A percentile compares a stretch with the other conserved stretches of the same genome.
Evolutionary conservation across 106 monocot genomes (phyloP).

Genomic region (Dendrobium officinale): DNA sequence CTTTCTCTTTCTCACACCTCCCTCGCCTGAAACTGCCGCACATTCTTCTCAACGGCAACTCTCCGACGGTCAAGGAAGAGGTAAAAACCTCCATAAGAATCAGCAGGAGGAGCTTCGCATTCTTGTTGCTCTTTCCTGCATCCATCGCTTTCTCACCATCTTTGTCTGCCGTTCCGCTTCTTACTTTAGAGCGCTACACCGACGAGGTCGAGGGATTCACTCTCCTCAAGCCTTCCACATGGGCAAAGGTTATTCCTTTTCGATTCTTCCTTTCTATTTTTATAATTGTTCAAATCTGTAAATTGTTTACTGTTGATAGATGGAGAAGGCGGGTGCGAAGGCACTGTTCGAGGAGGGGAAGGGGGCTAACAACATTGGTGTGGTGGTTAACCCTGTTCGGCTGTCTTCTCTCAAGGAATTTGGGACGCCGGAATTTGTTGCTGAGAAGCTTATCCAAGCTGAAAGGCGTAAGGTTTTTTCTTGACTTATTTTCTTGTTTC

Average conservation of each 20-base stretch:
- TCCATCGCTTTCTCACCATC: slow-evolving; percentile 3
- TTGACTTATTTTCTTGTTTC: not conserved
- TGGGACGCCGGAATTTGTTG: slow-evolving; percentile 88
- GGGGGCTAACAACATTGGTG: slow-evolving; percentile 68
- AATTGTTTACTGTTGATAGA: slow-evolving; percentile 30
- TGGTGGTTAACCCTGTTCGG: slow-evolving; percentile 78
- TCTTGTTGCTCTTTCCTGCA: slow-evolving; percentile 1
- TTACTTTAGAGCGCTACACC: slow-evolving; percentile 8
- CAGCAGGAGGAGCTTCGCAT: slow-evolving; percentile 12
- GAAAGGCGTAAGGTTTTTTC: slow-evolving; percentile 55
- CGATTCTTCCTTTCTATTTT: not conserved
- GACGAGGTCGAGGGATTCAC: slow-evolving; percentile 14
- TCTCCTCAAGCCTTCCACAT: slow-evolving; percentile 24
- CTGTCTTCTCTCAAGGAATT: slow-evolving; percentile 62
- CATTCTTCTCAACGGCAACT: not conserved
- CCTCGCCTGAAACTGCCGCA: not conserved
- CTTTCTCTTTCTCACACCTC: not conserved
- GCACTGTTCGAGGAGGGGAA: slow-evolving; percentile 61
- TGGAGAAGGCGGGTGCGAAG: slow-evolving; percentile 90
- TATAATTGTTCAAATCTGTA: no score
- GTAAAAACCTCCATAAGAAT: not conserved
- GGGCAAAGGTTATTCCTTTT: slow-evolving; percentile 12
- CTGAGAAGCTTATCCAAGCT: slow-evolving; percentile 82
- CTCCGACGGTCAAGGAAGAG: not conserved
- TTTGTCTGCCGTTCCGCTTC: not conserved